Base-by-base conservation (phyloP, 208 protist species). In the Polymyxa betae region DNA sequence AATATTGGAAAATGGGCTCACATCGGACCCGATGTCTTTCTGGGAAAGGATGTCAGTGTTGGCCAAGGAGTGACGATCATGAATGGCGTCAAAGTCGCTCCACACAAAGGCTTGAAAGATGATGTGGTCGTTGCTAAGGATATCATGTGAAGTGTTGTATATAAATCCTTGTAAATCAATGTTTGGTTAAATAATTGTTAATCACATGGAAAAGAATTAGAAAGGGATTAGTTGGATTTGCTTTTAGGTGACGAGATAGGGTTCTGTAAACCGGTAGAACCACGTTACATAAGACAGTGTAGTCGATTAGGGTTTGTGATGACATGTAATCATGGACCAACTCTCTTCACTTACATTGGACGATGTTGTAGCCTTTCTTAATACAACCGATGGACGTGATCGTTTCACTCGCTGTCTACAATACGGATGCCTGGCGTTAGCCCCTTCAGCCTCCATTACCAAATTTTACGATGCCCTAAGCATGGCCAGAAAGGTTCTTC, bases 11-110 rank as follows among this genome's bases (percentile, higher is more conserved):
- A 38, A 29, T 90, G 77, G 43, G 90, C 95, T 66, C 92, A 97
- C 1, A 97, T 99, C 91, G 98, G 98, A 0, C 97, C 97, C 12
- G 96, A 98, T 92, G 96, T 97, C 10, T 94, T 95, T n/a, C 97
- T 99, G 90, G 98, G 96, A 29, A 92, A 95, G 0, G 95, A 97
- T 91, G 97, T 96, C 91, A 93, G 95, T n/a, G 97, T 99, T 92
- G 97, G 96, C 66, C 35, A 5, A 40, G 72, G 72, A 5, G 72
- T 82, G 5, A 29, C 54, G 20, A 16, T 5, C 5, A 5, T 82
- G 72, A 40, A 82, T 82, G 72, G 72, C 35, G 72, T 35, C 35
- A 35, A 43, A 16, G 72, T 82, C 10, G 72, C 72, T 20, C 72
- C 72, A 5, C 72, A 82, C n/a, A 82, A 82, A 82, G 16, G 35